Evolutionary conservation across 1,139 yeast species (phyloP).

Genomic region (Blastobotrys illinoisensis): DNA sequence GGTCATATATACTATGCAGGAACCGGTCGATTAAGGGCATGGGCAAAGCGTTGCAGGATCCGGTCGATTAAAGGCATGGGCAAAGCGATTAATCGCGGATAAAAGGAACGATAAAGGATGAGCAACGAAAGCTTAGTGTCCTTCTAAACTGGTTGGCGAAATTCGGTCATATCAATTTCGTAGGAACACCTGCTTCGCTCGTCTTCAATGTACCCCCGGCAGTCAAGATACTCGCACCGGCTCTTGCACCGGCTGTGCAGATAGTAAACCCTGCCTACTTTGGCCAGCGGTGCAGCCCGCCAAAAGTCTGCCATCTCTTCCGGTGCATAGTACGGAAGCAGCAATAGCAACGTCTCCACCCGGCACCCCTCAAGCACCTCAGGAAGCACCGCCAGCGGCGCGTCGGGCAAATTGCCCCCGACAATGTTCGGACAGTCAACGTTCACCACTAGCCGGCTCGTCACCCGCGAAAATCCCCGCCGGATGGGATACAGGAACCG

Average conservation of each 20-base stretch:
- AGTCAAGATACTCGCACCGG: neutral
- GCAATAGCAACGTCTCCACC: neutral
- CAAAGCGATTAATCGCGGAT: too few species aligned
- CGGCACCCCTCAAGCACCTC: slow-evolving; percentile 5
- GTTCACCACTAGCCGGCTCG: neutral
- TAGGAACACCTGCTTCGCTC: neutral
- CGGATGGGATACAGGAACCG: neutral
- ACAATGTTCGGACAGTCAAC: neutral
- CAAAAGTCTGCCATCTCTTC: neutral
- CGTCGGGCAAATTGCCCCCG: neutral
- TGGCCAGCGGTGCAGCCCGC: neutral
- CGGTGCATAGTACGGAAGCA: neutral
- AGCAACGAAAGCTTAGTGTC: too few species aligned
- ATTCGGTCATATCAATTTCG: too few species aligned
- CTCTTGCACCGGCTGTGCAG: neutral
- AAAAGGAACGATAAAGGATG: too few species aligned
- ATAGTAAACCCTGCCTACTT: neutral
- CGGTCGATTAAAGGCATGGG: too few species aligned
- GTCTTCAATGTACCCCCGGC: neutral
- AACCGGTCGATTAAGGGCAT: too few species aligned
- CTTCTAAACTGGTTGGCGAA: too few species aligned
- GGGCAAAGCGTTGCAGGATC: too few species aligned
- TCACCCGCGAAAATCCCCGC: neutral
- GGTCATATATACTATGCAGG: too few species aligned
- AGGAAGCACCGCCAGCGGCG: slow-evolving; percentile 6